These are phyloP conservation scores for Cardamine resedifolia DNA, from an alignment of 345 rosid species.

Conservation along the genomic window DNA sequence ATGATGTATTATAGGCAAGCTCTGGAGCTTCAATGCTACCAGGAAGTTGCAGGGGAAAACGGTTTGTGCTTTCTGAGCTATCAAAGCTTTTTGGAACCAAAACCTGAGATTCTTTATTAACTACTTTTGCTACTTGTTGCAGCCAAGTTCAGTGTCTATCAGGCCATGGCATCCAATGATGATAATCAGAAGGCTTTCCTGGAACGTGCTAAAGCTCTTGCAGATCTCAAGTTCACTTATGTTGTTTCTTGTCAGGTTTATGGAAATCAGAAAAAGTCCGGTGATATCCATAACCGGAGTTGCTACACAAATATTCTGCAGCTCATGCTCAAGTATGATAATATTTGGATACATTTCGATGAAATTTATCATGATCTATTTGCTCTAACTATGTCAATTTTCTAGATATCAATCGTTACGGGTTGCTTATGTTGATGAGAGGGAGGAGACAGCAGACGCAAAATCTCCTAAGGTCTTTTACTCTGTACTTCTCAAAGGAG, in stretches of 20 bases:
- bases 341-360: background rate
- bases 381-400: slow-evolving; percentile 3
- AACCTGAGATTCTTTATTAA: background rate
- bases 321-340: slow-evolving; percentile 74
- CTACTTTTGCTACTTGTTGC: slow-evolving; percentile 35
- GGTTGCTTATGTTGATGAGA: slow-evolving; percentile 86
- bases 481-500: slow-evolving; percentile 94
- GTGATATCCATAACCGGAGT: slow-evolving; percentile 57
- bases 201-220: slow-evolving; percentile 65
- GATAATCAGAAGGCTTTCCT: slow-evolving; percentile 32
- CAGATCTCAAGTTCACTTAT: slow-evolving; percentile 89
- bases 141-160: slow-evolving; percentile 47
- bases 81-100: background rate
- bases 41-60: slow-evolving; percentile 62
- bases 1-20: slow-evolving; percentile 46
- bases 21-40: slow-evolving; percentile 48
- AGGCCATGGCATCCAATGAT: slow-evolving; percentile 41
- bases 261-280: slow-evolving; percentile 76
- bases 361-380: background rate
- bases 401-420: slow-evolving; percentile 82
- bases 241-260: slow-evolving; percentile 96
- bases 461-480: slow-evolving; percentile 57
- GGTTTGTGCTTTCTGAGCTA: slow-evolving; percentile 52
- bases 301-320: slow-evolving; percentile 72
- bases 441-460: slow-evolving; percentile 65